Base-by-base conservation (phyloP, 345 rosid species). In the Euphorbia lathyris region DNA sequence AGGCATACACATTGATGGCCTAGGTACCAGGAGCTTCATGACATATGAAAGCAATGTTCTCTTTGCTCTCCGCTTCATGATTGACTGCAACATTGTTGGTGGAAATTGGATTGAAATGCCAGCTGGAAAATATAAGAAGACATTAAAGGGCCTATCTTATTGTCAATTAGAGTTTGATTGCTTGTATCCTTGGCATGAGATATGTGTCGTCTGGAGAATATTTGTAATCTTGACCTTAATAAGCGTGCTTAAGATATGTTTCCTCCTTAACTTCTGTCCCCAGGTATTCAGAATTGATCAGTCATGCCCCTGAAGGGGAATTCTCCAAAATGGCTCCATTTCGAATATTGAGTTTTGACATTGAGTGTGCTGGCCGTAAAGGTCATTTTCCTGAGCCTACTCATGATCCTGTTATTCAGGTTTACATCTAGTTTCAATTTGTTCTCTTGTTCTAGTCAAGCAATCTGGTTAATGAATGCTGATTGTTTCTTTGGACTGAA, bases 351-450 rank as follows among this genome's bases (percentile, higher is more conserved):
- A 95, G 97, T 86, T 95, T 95, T 79, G 99, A 95, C 72, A 95
- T 95, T 52, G 97, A 95, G 84, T 95, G 97, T 80, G 97, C 99
- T 47, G 99, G 99, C 56, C 97, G 94, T 67, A 95, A 92, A 84
- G 99, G 99, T 68, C 98, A 95, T 79, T 95, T 95, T 86, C 99
- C 99, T 2, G 99, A 95, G 90, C 90, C 99, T 74, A 80, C 80
- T 67, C 99, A 95, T 65, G 99, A 95, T 83, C 97, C 97, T 69
- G 97, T 95, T 65, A 95, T 95, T 80, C 99, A 95, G 97, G 99
- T 95, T 62, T 14, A 27, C 45, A 23, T 17, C 19, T 65, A 50
- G 20, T 65, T 68, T 58, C 55, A 11, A 9, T 63, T 66, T 68
- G 27, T 10, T 69, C 20, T 59, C 38, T n/a, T 62, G 55, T 62